Base-by-base conservation (phyloP, 1,139 yeast genomes). In the Zygoascus hellenicus region DNA sequence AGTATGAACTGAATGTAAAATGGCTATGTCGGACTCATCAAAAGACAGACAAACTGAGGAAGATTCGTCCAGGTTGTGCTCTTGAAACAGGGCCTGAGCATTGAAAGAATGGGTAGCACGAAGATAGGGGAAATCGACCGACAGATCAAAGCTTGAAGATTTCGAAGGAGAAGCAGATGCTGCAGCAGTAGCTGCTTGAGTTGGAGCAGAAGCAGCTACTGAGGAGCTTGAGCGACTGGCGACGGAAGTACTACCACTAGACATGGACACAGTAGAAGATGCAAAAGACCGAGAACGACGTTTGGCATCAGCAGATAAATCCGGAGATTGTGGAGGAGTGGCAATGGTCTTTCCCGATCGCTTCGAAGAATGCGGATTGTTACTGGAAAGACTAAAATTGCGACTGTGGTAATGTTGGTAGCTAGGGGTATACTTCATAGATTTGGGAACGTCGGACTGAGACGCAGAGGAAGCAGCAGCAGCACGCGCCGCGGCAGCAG, bases 1-100 rank as follows among this genome's bases (percentile, higher is more conserved):
- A 47, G 85, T 82, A 64, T 92, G 97, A 29, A 89, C 79, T 9
- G 90, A 79, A 63, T 90, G 96, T 6, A 92, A 85, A 62, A 88
- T 83, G 0, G 92, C 95, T 49, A 88, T 70, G 58, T 89, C 97
- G 52, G 81, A 79, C 57, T 80, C 83, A 28, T 78, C 80, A 63
- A 92, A 90, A 0, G 95, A 82, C 28, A 92, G 72, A 64, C 97
- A 92, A 37, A 88, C 84, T 0, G 89, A 78, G 1, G 85, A 76
- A 54, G 67, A 62, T 80, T 95, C 54, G 78, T 64, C 61, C 32
- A 54, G 58, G 77, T 49, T 76, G 76, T 16, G 81, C 71, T 58
- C 81, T 81, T 46, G 45, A 9, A 57, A 48, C 45, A 88, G 69
- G 0, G 88, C 70, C 0, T 77, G 60, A 0, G 96, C 76, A 59